Evolutionary conservation across 2,329 filamentous ascomycete genomes (phyloP), one percentile per base, ranked within the genome.

Genomic region (Xylaria sp.): DNA sequence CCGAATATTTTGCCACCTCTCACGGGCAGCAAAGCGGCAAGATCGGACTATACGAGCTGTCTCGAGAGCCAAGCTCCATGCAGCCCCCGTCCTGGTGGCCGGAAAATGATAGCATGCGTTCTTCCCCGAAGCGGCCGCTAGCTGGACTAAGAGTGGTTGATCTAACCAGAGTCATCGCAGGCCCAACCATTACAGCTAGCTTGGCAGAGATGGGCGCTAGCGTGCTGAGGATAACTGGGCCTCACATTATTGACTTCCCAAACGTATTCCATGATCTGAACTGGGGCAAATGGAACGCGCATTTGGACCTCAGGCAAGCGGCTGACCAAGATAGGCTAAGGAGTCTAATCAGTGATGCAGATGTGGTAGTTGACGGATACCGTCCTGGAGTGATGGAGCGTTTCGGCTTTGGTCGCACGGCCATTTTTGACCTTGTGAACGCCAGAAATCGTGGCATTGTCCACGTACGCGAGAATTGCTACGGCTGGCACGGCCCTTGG

Each of bases 111-210:
- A 73, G 63, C 10, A 50, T 71, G 0, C 73, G 75, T 0, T 78
- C 81, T 0, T 79, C 79, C 5, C 67, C 80, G 0, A 72, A 75
- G 23, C 73, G 83, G 13, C 84, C 84, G 0, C 81, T 86, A 0
- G 82, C 82, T 1, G 84, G 85, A 0, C 75, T 86, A 46, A 84
- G 84, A 58, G 79, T 87, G 1, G 76, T 87, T 1, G 85, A 86
- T 65, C 73, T 86, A 4, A 82, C 81, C 8, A 77, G 85, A 2
- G 79, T 86, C 39, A 86, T 87, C 69, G 84, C 85, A 7, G 84
- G 80, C 0, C 85, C 85, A 1, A 76, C 81, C 3, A 79, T 86
- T 20, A 34, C 15, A 78, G 80, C 0, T 77, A 82, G 4, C 83
- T 7, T 70, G 2, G 67, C 67, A 3, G 67, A 70, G 60, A 67